Conservation (phyloP, 768 basidiomycete species). For the Leccinum variicolor region DNA sequence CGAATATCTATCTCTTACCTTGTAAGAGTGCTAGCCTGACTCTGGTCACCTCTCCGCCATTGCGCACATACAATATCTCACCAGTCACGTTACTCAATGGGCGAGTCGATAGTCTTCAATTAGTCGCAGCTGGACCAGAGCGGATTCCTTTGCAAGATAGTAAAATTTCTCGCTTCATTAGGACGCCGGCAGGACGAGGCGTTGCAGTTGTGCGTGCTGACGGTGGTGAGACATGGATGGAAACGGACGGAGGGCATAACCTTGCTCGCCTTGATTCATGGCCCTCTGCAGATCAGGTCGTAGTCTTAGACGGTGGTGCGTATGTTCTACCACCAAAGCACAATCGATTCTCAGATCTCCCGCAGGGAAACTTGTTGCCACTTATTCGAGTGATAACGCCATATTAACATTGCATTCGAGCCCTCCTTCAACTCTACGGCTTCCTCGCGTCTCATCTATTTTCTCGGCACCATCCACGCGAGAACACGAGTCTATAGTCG, state of each 20-base stretch:
- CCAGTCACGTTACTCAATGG: slow-evolving; percentile 61
- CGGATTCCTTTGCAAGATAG: slow-evolving; percentile 45
- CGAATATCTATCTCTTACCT: slow-evolving; percentile 53
- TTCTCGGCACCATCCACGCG: slow-evolving; percentile 62
- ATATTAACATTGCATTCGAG: slow-evolving; percentile 53
- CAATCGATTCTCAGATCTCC: slow-evolving; percentile 7
- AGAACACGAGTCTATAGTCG: slow-evolving; percentile 57
- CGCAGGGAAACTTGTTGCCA: slow-evolving; percentile 53
- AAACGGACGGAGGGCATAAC: slow-evolving; percentile 44
- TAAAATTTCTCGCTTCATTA: slow-evolving; percentile 58
- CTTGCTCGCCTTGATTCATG: slow-evolving; percentile 51
- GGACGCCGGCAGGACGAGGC: slow-evolving; percentile 77
- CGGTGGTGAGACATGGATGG: slow-evolving; percentile 65
- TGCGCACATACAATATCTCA: slow-evolving; percentile 58
- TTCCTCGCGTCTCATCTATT: slow-evolving; percentile 55
- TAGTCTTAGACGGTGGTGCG: slow-evolving; percentile 67
- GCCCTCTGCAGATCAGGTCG: slow-evolving; percentile 58
- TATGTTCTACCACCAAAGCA: not conserved
- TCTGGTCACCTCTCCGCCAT: slow-evolving; percentile 64
- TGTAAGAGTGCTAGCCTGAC: slow-evolving; percentile 43
- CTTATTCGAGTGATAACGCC: slow-evolving; percentile 49
- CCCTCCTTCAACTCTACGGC: slow-evolving; percentile 37
- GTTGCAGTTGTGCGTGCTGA: slow-evolving; percentile 60
- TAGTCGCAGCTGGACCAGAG: slow-evolving; percentile 40
- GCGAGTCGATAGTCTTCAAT: slow-evolving; percentile 48